Conservation (phyloP, 805 yeast genomes). For the Blastobotrys muscicola region DNA sequence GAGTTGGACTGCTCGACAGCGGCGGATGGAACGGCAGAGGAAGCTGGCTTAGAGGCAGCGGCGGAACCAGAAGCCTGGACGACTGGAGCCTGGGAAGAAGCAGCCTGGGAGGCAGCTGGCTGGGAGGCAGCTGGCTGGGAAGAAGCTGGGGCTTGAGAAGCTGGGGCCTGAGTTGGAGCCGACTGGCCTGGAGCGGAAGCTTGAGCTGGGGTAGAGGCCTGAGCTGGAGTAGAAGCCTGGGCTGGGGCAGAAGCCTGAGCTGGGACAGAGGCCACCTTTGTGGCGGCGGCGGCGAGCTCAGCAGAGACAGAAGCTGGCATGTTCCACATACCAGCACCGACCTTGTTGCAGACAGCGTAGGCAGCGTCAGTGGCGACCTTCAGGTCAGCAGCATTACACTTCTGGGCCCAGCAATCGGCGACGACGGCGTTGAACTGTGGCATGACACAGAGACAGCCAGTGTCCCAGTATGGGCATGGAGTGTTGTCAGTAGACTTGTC, state of each 20-base stretch:
- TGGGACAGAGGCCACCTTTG: conserved; percentile 6
- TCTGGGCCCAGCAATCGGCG: conserved; percentile 34
- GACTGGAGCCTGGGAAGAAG: conserved; percentile 1
- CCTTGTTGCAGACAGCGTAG: conserved; percentile 33
- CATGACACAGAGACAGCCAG: conserved; percentile 44
- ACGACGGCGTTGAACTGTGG: conserved; percentile 41
- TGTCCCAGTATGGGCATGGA: conserved; percentile 46
- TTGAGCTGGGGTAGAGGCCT: conserved; percentile 1
- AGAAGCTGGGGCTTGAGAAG: conserved; percentile 5
- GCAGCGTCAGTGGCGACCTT: conserved; percentile 27
- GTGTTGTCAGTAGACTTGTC: conserved; percentile 28
- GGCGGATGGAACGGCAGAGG: conserved; percentile 12
- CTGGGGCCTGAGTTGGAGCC: conserved; percentile 3
- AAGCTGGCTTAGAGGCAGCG: conserved; percentile 11
- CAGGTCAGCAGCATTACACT: conserved; percentile 31
- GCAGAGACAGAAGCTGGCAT: conserved; percentile 36
- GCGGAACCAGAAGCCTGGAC: conserved; percentile 5
- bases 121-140: conserved; percentile 3
- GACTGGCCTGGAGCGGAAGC: conserved; percentile 3
- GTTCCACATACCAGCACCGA: conserved; percentile 38
- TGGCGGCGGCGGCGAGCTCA: conserved; percentile 24
- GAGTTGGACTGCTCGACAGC: conserved; percentile 5
- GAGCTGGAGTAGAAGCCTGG: conserved; percentile 5
- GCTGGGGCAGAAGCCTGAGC: conserved; percentile 11
- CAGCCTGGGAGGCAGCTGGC: not conserved